Evolutionary conservation across 768 basidiomycete genomes (phyloP).

Genomic region (Collybiopsis confluens): DNA sequence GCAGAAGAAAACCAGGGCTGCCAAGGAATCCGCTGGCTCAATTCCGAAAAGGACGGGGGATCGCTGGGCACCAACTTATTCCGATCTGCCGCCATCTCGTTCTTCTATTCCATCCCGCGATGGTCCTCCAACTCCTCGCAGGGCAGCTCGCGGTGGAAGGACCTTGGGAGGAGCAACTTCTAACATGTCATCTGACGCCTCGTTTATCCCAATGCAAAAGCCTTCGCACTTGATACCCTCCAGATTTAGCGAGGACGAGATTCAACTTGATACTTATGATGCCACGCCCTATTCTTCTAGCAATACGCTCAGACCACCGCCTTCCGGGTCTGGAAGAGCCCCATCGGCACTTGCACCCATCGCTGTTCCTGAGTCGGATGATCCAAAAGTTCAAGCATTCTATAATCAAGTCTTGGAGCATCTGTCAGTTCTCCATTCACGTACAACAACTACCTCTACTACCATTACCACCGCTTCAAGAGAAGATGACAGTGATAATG

Average conservation of each 20-base stretch:
- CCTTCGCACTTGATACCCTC: conserved; percentile 7
- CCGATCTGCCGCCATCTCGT: conserved; percentile 19
- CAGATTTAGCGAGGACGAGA: conserved; percentile 4
- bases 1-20: conserved; percentile 16
- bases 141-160: conserved; percentile 33
- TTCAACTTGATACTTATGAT: not conserved
- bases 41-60: too few species aligned
- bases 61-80: too few species aligned
- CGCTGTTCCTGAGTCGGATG: conserved; percentile 65
- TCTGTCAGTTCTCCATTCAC: conserved; percentile 63
- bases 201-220: conserved; percentile 4
- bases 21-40: not conserved
- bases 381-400: conserved; percentile 77
- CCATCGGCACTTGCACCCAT: conserved; percentile 42
- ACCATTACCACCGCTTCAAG: not conserved
- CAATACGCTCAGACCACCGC: conserved; percentile 9
- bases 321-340: conserved; percentile 20
- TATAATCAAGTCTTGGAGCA: conserved; percentile 83
- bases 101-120: conserved; percentile 49
- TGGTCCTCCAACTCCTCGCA: conserved; percentile 59
- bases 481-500: not conserved
- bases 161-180: not conserved
- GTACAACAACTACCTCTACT: conserved; percentile 25
- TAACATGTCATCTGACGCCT: conserved; percentile 15
- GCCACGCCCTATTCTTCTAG: not conserved